Base-by-base conservation (phyloP, 2,329 filamentous ascomycete genomes). In the Paradendryphiella salina region DNA sequence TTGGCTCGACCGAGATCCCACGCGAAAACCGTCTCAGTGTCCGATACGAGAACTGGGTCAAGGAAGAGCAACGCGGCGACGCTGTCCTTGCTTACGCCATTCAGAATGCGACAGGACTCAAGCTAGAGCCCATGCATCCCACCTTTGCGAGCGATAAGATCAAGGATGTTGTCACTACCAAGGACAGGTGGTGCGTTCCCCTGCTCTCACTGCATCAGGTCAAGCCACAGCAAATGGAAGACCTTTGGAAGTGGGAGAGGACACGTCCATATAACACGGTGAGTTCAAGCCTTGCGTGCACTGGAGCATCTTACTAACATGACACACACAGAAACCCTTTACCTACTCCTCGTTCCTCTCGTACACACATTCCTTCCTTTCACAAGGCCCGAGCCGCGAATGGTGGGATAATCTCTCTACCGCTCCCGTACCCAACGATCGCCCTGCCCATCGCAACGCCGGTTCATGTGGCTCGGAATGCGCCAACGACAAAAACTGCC, bases 181-280 rank as follows among this genome's bases (percentile, higher is more conserved):
- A 63, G 7, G 70, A 69, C 26, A 63, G 75, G 21, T 79, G 76
- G 76, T 79, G 77, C 50, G 59, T 70, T 10, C 74, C 76, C 7
- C 69, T 75, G 21, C 59, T 79, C 6, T 74, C 72, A 5, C 64
- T 74, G 44, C 73, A 76, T 48, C 65, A 70, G 39, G 56, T 74
- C 17, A 66, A 64, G 20, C 71, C 77, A 0, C 70, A 75, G 20
- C 79, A 81, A 46, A 80, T 82, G 77, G 65, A 71, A 8, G 69
- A 72, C 0, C 64, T 83, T 33, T 80, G 79, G 74, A 72, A 75
- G 48, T 84, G 77, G 72, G 73, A 75, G 56, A 67, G 73, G 49
- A 70, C 65, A 46, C 59, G 73, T 23, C 69, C 67, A 18, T 68
- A 69, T 43, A 72, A 69, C 32, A 58, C 55, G 35, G 70, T 70